Conservation (phyloP, 768 basidiomycete species). For the Glaciozyma antarctica region DNA sequence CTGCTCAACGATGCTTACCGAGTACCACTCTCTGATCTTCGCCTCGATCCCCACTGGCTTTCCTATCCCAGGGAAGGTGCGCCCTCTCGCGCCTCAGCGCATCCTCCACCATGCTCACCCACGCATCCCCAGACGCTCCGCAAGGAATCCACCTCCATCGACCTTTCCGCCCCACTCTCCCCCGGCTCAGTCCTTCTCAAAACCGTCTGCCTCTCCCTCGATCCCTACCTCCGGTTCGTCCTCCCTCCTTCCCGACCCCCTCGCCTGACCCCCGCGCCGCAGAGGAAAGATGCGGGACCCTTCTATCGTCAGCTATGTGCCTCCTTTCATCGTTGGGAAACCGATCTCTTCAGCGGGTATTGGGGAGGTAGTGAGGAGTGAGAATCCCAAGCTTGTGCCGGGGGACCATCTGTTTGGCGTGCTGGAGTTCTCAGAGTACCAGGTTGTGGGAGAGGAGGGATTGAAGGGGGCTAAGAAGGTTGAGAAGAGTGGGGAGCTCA, state of each 20-base stretch:
- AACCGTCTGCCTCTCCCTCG: background rate
- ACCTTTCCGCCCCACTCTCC: background rate
- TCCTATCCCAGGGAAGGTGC: background rate
- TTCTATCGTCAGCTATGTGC: background rate
- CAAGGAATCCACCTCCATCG: slow-evolving; percentile 1
- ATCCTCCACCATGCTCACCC: background rate
- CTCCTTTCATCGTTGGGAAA: background rate
- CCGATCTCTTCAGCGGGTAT: background rate
- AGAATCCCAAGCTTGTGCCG: background rate
- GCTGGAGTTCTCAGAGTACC: background rate
- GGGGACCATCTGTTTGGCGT: background rate
- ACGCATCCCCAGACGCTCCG: background rate
- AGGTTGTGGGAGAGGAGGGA: background rate
- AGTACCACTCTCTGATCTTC: background rate
- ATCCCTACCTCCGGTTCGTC: background rate
- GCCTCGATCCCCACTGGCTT: background rate
- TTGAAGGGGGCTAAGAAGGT: background rate
- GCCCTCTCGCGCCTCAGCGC: too few species aligned
- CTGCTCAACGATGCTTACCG: background rate
- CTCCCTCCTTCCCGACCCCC: background rate
- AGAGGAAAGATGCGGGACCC: background rate
- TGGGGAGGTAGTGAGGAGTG: too few species aligned
- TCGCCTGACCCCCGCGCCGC: too few species aligned
- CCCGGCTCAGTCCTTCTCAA: background rate
- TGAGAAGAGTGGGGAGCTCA: background rate